phyloP scores from a whole-genome alignment of 768 basidiomycete species.

The Termitomyces sp. region DNA sequence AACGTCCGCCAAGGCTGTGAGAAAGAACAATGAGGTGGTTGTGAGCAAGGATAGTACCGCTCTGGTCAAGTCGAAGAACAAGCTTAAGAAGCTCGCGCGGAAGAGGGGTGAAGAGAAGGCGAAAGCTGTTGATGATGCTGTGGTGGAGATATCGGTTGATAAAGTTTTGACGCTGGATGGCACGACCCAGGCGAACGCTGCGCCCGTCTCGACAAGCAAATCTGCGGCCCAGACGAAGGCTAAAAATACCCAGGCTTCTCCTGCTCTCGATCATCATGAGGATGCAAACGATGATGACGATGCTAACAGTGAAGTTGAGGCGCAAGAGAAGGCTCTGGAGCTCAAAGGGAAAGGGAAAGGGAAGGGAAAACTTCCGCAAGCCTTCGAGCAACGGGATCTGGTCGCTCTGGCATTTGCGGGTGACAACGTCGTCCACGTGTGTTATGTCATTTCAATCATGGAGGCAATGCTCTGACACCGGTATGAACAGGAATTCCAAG shows the following conservation, averaged over 20 bases:
- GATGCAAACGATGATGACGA: conserved; percentile 49
- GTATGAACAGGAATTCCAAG: conserved; percentile 70
- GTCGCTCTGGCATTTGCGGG: conserved; percentile 96
- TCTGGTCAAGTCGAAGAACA: conserved; percentile 66
- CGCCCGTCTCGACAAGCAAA: neutral
- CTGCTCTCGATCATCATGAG: conserved; percentile 39
- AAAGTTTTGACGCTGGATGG: conserved; percentile 37
- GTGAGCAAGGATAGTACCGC: conserved; percentile 65
- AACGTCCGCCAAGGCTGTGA: conserved; percentile 39
- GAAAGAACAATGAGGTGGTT: conserved; percentile 71
- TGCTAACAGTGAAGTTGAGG: conserved; percentile 64
- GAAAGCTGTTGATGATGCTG: conserved; percentile 67
- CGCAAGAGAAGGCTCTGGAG: conserved; percentile 51
- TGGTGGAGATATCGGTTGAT: conserved; percentile 71
- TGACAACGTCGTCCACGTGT: conserved; percentile 89
- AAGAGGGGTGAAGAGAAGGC: conserved; percentile 58
- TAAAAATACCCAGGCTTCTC: conserved; percentile 15
- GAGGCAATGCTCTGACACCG: neutral
- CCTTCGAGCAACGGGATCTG: conserved; percentile 88
- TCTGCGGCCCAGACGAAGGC: conserved; percentile 30
- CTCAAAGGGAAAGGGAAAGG: conserved; percentile 42
- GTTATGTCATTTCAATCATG: conserved; percentile 16
- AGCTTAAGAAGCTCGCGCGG: conserved; percentile 61
- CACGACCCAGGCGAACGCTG: conserved; percentile 33
- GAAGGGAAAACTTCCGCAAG: conserved; percentile 46